Conservation (phyloP, 2,329 filamentous ascomycete genomes). For the Tolypocladium album region DNA sequence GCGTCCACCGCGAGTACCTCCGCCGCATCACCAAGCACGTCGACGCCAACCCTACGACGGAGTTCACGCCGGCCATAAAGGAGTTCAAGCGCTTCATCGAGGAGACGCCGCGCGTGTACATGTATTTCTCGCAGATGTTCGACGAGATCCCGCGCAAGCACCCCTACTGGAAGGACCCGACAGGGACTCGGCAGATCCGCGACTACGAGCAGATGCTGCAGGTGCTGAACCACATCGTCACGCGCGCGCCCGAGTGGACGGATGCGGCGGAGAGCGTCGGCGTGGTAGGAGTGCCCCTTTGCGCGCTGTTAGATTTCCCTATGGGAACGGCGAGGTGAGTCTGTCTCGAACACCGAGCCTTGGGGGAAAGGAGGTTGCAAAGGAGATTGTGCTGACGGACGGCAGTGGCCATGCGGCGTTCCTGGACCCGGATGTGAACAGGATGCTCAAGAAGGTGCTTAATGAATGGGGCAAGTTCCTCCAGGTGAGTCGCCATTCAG, state of each 20-base stretch:
- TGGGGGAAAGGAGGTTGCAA: no score
- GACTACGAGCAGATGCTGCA: slow-evolving; percentile 57
- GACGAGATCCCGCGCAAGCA: slow-evolving; percentile 50
- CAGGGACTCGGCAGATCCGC: slow-evolving; percentile 50
- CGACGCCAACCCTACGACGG: slow-evolving; percentile 33
- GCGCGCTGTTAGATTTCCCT: slow-evolving; percentile 43
- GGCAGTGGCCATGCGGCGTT: slow-evolving; percentile 40
- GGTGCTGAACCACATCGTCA: slow-evolving; percentile 51
- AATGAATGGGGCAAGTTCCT: slow-evolving; percentile 48
- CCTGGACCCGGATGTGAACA: slow-evolving; percentile 43
- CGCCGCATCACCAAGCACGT: slow-evolving; percentile 42
- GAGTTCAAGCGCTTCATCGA: slow-evolving; percentile 61
- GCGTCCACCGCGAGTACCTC: slow-evolving; percentile 54
- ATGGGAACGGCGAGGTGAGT: slow-evolving; percentile 41
- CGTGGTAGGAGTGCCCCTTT: slow-evolving; percentile 43
- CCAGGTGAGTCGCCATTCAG: slow-evolving; percentile 19
- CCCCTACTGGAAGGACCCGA: slow-evolving; percentile 51
- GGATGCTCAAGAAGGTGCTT: slow-evolving; percentile 40
- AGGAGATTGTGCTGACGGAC: background rate
- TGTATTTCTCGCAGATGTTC: slow-evolving; percentile 60
- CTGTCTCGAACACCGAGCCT: background rate
- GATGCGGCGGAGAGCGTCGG: slow-evolving; percentile 38
- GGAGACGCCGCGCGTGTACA: slow-evolving; percentile 49
- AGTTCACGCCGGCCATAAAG: slow-evolving; percentile 47
- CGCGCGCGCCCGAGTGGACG: slow-evolving; percentile 40